Percentiles rank a stretch among this genome's conserved stretches.
Conservation (phyloP, 495 filamentous ascomycete genomes). For the Penicillium odoratum region DNA sequence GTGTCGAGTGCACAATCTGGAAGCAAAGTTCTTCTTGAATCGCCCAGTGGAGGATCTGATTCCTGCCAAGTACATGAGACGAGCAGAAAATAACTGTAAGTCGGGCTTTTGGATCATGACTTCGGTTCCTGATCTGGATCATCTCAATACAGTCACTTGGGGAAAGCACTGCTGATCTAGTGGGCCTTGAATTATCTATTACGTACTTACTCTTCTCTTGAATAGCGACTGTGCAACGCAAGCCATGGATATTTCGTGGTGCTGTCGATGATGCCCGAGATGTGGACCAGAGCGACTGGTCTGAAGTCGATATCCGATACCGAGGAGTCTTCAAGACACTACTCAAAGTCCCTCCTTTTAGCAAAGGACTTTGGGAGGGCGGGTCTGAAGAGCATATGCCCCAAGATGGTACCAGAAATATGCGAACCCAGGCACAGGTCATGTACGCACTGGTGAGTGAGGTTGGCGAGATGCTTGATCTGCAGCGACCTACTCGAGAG, state of each 20-base stretch:
- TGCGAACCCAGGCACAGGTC: constrained; percentile 25
- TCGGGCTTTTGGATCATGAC: neutral
- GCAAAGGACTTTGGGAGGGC: constrained; percentile 22
- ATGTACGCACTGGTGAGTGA: constrained; percentile 36
- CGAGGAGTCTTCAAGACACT: constrained; percentile 33
- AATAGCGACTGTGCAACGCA: constrained; percentile 22
- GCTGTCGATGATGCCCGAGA: constrained; percentile 18
- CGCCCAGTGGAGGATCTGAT: constrained; percentile 24
- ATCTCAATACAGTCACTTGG: neutral
- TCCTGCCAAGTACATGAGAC: constrained; percentile 20
- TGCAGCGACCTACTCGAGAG: constrained; percentile 17
- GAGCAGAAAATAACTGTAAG: constrained; percentile 24
- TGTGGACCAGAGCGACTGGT: constrained; percentile 27
- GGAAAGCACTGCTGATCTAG: neutral
- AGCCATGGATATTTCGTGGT: constrained; percentile 30
- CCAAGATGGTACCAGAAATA: constrained; percentile 6
- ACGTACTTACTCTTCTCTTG: neutral
- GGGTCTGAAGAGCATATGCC: constrained; percentile 3
- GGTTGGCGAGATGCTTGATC: constrained; percentile 19
- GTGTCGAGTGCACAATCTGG: constrained; percentile 23
- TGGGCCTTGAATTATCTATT: neutral
- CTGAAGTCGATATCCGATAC: constrained; percentile 30
- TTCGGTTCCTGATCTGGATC: too few relatives aligned
- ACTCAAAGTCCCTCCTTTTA: constrained; percentile 26
- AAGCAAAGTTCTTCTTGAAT: constrained; percentile 27